These are phyloP conservation scores for Sporodiniella umbellata DNA, from an alignment of 371 early-diverging fungal species.

Conservation along the genomic window DNA sequence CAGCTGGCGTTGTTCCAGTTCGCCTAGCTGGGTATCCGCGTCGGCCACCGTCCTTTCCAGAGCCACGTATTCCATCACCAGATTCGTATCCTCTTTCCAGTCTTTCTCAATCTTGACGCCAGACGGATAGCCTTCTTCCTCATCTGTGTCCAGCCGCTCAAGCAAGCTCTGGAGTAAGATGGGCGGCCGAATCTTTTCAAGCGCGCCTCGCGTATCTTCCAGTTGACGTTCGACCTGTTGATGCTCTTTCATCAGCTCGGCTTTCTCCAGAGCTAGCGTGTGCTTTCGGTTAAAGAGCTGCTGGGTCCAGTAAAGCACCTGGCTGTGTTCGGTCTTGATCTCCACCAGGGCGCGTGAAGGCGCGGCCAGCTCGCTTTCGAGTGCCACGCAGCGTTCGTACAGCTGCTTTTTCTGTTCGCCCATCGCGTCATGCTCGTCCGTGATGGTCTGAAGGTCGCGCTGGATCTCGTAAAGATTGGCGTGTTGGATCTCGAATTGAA, in stretches of 20 bases:
- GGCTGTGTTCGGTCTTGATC: constrained; percentile 26
- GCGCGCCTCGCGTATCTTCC: constrained; percentile 28
- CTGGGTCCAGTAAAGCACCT: constrained; percentile 29
- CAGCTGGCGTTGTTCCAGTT: constrained; percentile 7
- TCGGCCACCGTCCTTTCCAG: constrained; percentile 10
- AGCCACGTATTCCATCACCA: constrained; percentile 38
- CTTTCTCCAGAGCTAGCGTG: constrained; percentile 23
- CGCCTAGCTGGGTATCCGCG: background rate
- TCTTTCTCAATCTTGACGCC: constrained; percentile 35
- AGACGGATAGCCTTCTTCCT: constrained; percentile 2
- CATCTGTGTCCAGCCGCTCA: constrained; percentile 50
- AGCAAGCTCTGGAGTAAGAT: constrained; percentile 50
- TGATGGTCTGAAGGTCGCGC: constrained; percentile 50
- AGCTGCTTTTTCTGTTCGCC: constrained; percentile 45
- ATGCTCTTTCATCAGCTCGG: constrained; percentile 35
- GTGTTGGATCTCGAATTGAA: constrained; percentile 54
- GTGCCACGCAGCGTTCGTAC: constrained; percentile 43
- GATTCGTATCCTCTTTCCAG: constrained; percentile 49
- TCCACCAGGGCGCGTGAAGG: constrained; percentile 2
- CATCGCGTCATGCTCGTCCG: constrained; percentile 33
- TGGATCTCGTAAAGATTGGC: constrained; percentile 58
- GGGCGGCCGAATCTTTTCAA: constrained; percentile 50
- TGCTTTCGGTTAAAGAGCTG: constrained; percentile 34
- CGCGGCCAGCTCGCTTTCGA: constrained; percentile 29
- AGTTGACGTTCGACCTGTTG: constrained; percentile 28